Percentiles rank a stretch among this genome's conserved stretches.
These are phyloP conservation scores for Aaosphaeria arxii DNA, from an alignment of 2,329 filamentous ascomycete species.

Conservation along the genomic window DNA sequence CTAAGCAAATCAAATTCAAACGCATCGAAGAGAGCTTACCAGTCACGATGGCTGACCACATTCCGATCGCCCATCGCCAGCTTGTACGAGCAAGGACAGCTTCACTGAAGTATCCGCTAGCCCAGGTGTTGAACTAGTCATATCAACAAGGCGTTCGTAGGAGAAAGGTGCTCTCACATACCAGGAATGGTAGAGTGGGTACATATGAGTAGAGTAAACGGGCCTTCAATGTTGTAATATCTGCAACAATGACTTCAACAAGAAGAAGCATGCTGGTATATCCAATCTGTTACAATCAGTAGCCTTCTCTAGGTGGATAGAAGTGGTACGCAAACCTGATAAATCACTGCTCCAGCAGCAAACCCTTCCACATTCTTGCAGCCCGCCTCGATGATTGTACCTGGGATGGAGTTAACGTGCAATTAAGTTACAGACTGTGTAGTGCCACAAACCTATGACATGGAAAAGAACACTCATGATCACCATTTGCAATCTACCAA, in stretches of 20 bases:
- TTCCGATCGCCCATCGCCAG: background rate
- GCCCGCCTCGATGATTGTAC: background rate
- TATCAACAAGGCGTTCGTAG: constrained; percentile 2
- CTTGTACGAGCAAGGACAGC: background rate
- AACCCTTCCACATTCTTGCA: background rate
- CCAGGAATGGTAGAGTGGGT: background rate
- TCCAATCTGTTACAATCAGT: background rate
- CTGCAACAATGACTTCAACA: background rate
- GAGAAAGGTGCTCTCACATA: background rate
- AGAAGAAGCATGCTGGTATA: background rate
- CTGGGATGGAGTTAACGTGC: background rate
- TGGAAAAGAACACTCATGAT: background rate
- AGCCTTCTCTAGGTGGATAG: background rate
- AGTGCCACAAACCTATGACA: background rate
- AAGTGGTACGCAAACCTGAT: background rate
- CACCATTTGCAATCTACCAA: background rate
- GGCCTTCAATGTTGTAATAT: background rate
- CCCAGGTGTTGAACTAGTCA: constrained; percentile 10
- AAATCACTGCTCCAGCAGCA: background rate
- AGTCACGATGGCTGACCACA: background rate
- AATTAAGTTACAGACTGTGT: background rate
- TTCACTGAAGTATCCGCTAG: background rate
- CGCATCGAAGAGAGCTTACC: background rate
- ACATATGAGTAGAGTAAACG: background rate
- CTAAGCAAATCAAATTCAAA: too few species aligned